Evolutionary conservation across 129 eudicot species (phyloP).

Genomic region (Escallonia rubra): DNA sequence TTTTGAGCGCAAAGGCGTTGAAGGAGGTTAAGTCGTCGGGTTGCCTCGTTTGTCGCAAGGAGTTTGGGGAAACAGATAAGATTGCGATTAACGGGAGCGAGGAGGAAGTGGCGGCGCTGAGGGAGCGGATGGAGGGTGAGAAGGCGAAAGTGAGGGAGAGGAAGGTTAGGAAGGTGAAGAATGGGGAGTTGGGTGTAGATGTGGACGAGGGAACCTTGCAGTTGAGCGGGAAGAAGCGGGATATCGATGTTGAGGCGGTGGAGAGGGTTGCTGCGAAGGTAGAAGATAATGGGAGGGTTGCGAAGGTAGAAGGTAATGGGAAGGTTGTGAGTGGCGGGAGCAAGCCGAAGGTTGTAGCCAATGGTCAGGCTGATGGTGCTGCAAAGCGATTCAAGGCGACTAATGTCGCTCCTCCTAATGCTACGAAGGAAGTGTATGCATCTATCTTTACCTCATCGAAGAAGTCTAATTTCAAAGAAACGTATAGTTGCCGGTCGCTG

Average conservation of each 20-base stretch:
- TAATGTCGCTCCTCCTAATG: constrained; percentile 65
- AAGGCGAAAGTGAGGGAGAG: no score
- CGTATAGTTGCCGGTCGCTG: constrained; percentile 73
- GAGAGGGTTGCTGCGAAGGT: constrained; percentile 30
- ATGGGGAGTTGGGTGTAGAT: constrained; percentile 15
- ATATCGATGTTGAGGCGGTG: constrained; percentile 28
- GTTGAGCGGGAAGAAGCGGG: constrained; percentile 65
- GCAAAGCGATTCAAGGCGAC: constrained; percentile 61
- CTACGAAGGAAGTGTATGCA: constrained; percentile 70
- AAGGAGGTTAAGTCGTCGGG: constrained; percentile 75
- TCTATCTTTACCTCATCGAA: no score
- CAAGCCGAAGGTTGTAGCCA: constrained; percentile 22
- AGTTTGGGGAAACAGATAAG: constrained; percentile 66
- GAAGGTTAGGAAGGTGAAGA: constrained; percentile 40
- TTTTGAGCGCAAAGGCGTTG: constrained; percentile 73
- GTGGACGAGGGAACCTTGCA: constrained; percentile 23
- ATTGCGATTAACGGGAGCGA: constrained; percentile 65
- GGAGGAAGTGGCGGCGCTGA: no score
- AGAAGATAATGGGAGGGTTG: constrained; percentile 26
- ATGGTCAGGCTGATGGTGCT: constrained; percentile 23
- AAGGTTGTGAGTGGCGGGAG: constrained; percentile 24
- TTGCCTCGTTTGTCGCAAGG: constrained; percentile 82
- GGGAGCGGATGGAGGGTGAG: no score
- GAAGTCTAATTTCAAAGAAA: constrained; percentile 45
- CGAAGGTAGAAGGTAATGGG: constrained; percentile 10